Conservation (phyloP, 2,329 filamentous ascomycete species). For the Ceratocystis diversiconidia region DNA sequence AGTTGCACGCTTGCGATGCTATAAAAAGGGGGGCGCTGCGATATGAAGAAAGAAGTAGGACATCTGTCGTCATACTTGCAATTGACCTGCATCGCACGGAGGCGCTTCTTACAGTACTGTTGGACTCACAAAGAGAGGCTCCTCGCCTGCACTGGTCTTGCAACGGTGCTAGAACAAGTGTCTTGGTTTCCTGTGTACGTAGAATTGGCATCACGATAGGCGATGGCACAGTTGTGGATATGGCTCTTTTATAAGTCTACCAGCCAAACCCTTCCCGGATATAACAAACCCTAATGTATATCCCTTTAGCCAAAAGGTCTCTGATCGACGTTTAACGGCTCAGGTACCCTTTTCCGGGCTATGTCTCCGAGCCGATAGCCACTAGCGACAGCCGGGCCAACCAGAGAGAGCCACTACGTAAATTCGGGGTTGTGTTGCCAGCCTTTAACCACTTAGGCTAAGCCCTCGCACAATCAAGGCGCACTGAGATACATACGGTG, state of each 20-base stretch:
- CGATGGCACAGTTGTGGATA: not conserved
- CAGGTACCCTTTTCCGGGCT: not conserved
- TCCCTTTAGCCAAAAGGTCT: not conserved
- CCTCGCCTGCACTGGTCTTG: not conserved
- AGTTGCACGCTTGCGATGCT: not conserved
- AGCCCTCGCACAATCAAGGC: not conserved
- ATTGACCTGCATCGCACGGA: too few species aligned
- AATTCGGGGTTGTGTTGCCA: not conserved
- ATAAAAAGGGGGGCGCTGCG: not conserved
- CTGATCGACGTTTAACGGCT: not conserved
- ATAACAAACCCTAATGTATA: not conserved
- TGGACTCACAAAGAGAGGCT: not conserved
- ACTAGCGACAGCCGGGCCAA: not conserved
- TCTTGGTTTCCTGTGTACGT: too few species aligned
- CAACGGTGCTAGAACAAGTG: too few species aligned
- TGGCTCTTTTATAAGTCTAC: not conserved
- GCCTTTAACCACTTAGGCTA: not conserved
- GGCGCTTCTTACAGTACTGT: too few species aligned
- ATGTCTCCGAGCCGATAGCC: not conserved
- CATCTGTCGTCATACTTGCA: too few species aligned
- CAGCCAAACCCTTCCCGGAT: not conserved
- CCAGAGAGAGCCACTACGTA: too few species aligned
- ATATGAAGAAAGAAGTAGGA: not conserved
- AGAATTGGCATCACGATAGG: too few species aligned
- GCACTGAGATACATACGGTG: too few species aligned